These are phyloP conservation scores for Lizonia empirigonia DNA, from an alignment of 2,329 filamentous ascomycete species.

Conservation along the genomic window DNA sequence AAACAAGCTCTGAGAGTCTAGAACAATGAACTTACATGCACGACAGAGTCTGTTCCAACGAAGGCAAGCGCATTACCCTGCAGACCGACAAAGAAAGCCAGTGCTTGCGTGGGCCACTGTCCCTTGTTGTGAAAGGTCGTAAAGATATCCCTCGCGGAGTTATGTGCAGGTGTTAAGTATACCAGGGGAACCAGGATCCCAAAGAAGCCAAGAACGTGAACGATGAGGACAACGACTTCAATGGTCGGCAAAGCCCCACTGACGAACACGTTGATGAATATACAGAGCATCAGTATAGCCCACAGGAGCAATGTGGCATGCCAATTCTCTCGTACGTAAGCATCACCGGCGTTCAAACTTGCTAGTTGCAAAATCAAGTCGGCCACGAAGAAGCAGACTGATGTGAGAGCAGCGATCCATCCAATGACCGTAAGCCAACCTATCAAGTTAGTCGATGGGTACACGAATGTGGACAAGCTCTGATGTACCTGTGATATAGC, in stretches of 20 bases:
- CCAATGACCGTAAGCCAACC: constrained; percentile 55
- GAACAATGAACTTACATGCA: constrained; percentile 37
- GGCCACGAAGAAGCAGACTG: constrained; percentile 44
- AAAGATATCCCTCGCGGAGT: constrained; percentile 51
- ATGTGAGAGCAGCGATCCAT: constrained; percentile 51
- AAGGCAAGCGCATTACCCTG: constrained; percentile 48
- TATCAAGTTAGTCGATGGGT: constrained; percentile 19
- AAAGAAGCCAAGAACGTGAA: constrained; percentile 61
- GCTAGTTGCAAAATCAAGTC: constrained; percentile 43
- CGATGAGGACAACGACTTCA: constrained; percentile 56
- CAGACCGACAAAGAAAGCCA: constrained; percentile 55
- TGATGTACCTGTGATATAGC: constrained; percentile 49
- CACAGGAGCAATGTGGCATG: constrained; percentile 59
- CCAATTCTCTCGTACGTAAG: constrained; percentile 52
- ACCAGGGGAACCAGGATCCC: constrained; percentile 54
- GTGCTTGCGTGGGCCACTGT: constrained; percentile 51
- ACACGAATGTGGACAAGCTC: background rate
- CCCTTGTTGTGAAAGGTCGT: constrained; percentile 56
- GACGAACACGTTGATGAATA: constrained; percentile 55
- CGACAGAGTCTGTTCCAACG: constrained; percentile 48
- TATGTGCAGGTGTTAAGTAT: constrained; percentile 47
- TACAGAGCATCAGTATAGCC: constrained; percentile 49
- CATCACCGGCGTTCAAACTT: constrained; percentile 47
- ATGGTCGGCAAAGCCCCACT: constrained; percentile 55
- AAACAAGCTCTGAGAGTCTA: background rate